Evolutionary conservation across 495 filamentous ascomycete genomes (phyloP).

Genomic region (Chaetomium tenue): DNA sequence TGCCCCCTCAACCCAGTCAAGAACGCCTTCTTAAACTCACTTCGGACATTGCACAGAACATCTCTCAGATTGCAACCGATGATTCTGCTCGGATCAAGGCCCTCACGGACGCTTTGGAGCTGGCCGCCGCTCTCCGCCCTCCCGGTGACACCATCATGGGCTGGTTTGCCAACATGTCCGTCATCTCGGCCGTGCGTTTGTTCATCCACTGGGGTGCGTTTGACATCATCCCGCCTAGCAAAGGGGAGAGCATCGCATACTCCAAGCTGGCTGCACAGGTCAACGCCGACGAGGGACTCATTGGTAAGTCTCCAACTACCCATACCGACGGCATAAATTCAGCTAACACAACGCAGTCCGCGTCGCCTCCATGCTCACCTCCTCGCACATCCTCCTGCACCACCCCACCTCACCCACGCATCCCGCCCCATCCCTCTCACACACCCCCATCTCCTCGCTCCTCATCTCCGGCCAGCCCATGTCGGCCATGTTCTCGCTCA

Average conservation of each 20-base stretch:
- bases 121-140: slow-evolving; percentile 24
- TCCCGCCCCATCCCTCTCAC: slow-evolving; percentile 24
- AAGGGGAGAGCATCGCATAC: slow-evolving; percentile 29
- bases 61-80: slow-evolving; percentile 10
- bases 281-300: slow-evolving; percentile 29
- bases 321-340: not conserved
- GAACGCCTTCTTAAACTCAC: slow-evolving; percentile 19
- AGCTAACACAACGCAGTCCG: slow-evolving; percentile 26
- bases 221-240: slow-evolving; percentile 32
- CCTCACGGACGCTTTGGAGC: slow-evolving; percentile 20
- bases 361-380: slow-evolving; percentile 36
- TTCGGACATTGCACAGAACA: slow-evolving; percentile 18
- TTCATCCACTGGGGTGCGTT: slow-evolving; percentile 41
- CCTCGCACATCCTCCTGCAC: slow-evolving; percentile 31
- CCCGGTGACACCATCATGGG: slow-evolving; percentile 33
- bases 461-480: slow-evolving; percentile 28
- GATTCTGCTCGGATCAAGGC: slow-evolving; percentile 19
- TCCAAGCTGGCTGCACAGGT: slow-evolving; percentile 30
- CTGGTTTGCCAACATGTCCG: slow-evolving; percentile 29
- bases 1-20: not conserved
- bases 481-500: slow-evolving; percentile 54
- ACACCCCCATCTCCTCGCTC: slow-evolving; percentile 35
- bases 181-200: slow-evolving; percentile 34
- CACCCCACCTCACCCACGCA: slow-evolving; percentile 1
- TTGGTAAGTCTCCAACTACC: slow-evolving; percentile 24